phyloP scores from a whole-genome alignment of 768 basidiomycete species.

The Infundibulicybe gibba region DNA sequence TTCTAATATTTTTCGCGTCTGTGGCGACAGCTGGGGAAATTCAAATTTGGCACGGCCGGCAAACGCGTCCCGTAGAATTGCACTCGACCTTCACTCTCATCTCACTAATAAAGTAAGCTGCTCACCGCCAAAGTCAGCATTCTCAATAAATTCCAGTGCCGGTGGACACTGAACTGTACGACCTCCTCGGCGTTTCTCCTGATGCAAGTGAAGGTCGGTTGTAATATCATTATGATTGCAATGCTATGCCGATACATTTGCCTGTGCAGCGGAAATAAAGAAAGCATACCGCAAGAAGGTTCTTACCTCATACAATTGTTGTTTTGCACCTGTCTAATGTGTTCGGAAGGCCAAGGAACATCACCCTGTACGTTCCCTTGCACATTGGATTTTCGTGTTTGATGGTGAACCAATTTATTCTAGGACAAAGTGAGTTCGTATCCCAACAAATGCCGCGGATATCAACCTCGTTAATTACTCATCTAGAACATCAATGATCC shows the following conservation, averaged over 20 bases:
- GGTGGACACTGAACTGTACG: slow-evolving; percentile 80
- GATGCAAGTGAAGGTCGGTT: slow-evolving; percentile 67
- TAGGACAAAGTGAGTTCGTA: slow-evolving; percentile 59
- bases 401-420: slow-evolving; percentile 2
- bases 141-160: slow-evolving; percentile 44
- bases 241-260: slow-evolving; percentile 11
- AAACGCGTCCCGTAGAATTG: neutral
- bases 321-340: slow-evolving; percentile 12
- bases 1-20: slow-evolving; percentile 21
- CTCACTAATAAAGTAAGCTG: neutral
- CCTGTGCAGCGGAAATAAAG: slow-evolving; percentile 73
- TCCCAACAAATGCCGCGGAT: neutral
- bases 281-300: slow-evolving; percentile 94
- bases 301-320: slow-evolving; percentile 15
- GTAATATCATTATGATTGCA: neutral
- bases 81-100: slow-evolving; percentile 3
- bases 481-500: slow-evolving; percentile 85
- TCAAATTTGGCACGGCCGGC: slow-evolving; percentile 4
- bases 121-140: neutral
- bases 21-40: no score
- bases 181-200: slow-evolving; percentile 72
- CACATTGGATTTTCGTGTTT: neutral
- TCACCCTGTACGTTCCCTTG: slow-evolving; percentile 61
- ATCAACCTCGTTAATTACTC: slow-evolving; percentile 14
- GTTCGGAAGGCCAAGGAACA: slow-evolving; percentile 72